Base-by-base conservation (phyloP, 2,329 filamentous ascomycete genomes). In the Cladosporium austrohemisphaericum region DNA sequence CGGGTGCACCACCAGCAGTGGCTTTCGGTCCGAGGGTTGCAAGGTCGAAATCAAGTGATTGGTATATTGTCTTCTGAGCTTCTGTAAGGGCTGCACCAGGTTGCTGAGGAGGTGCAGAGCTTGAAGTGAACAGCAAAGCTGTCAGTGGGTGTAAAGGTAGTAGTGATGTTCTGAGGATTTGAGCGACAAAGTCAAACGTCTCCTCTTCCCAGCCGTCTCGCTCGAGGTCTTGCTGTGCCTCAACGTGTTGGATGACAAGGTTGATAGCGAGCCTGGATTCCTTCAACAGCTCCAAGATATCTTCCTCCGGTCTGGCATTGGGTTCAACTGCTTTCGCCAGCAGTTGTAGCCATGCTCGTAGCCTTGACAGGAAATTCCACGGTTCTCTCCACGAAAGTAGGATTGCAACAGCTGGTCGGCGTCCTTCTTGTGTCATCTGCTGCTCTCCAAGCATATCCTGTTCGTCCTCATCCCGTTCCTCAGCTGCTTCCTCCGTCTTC, bases 311-410 rank as follows among this genome's bases (percentile, higher is more conserved):
- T 7, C 52, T 48, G 85, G 85, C 19, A 93, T 78, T 23, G 82
- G 86, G 50, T 84, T 76, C 49, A 92, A 80, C 10, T 94, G 85
- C 13, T 83, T 84, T 52, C 86, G 83, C 57, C 9, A 98, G 74
- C 22, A 97, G 78, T 37, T 89, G 78, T 53, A 97, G 83, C 93
- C 93, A 98, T 65, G 86, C 86, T 63, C 88, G 81, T 50, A 98
- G 74, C 68, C 95, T 86, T 52, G 88, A 81, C 64, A 96, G 79
- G 89, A 94, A 98, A 55, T 83, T 76, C 83, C 93, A 95, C 11
- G 93, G 93, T 64, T 93, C 83, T 51, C 87, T 85, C 93, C 93
- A 98, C 72, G 96, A 91, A 35, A 98, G 77, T n/a, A 98, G 75
- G 60, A 98, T 83, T 54, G 95, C 87, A 55, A 97, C 59, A 1